These are phyloP conservation scores for Candida chilensis DNA, from an alignment of 805 yeast species.

Conservation along the genomic window DNA sequence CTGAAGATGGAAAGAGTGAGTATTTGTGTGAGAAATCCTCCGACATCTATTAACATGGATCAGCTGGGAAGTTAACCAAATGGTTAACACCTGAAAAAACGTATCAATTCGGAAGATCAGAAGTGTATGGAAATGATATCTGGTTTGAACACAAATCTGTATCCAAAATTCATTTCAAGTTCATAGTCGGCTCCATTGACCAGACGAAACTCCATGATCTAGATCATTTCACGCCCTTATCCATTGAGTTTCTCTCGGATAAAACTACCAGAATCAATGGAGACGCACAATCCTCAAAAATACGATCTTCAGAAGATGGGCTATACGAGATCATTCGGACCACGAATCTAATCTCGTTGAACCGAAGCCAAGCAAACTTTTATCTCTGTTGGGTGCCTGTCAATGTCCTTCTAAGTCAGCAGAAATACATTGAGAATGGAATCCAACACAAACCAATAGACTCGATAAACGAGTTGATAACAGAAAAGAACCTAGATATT, in stretches of 20 bases:
- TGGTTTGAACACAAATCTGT: constrained; percentile 3
- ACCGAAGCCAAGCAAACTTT: too few species aligned
- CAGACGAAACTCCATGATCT: constrained; percentile 2
- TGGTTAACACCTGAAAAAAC: not conserved
- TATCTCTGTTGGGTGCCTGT: too few species aligned
- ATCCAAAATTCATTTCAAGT: constrained; percentile 5
- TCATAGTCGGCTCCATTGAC: constrained; percentile 3
- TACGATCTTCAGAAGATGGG: too few species aligned
- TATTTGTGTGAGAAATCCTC: not conserved
- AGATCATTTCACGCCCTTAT: constrained; percentile 1
- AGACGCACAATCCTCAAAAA: too few species aligned
- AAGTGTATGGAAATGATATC: constrained; percentile 1
- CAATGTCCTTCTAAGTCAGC: too few species aligned
- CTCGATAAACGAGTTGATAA: too few species aligned
- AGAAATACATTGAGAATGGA: too few species aligned
- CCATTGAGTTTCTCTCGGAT: not conserved
- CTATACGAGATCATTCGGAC: too few species aligned
- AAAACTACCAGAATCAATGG: not conserved
- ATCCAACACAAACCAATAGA: too few species aligned
- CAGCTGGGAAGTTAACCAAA: not conserved
- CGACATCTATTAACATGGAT: not conserved
- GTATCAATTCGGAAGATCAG: constrained; percentile 5
- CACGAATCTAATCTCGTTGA: too few species aligned
- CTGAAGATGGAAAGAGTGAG: not conserved
- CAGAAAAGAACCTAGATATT: too few species aligned